Base-by-base conservation (phyloP, 441 rosid species). In the Kokia cookei region DNA sequence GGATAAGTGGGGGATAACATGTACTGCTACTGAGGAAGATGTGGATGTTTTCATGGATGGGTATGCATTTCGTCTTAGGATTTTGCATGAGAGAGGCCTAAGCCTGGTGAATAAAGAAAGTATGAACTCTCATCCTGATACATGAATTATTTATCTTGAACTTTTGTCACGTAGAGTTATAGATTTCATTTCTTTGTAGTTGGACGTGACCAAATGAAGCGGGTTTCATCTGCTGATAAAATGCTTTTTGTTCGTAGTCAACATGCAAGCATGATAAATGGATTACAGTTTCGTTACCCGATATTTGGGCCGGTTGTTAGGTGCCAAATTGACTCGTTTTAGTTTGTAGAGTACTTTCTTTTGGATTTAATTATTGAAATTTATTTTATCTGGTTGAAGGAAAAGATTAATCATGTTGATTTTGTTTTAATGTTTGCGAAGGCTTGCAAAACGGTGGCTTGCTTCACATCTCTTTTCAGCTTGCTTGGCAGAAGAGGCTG, bases 381-480 rank as follows among this genome's bases (percentile, higher is more conserved):
- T 24, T 19, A 48, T n/a, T 40, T 54, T 65, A 19, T 63, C 22
- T 19, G 29, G 17, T 48, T 32, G 17, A 32, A 50, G 61, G 43
- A 27, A 63, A 50, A 45, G 47, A 47, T n/a, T 67, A n/a, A 72
- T 60, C 63, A 35, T 26, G 48, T 35, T 47, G 58, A 62, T 72
- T 48, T 12, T 47, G 7, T 42, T 79, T 65, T 55, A 45, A 53
- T 61, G 32, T 69, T 42, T 62, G 24, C 79, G 45, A 78, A 95
- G 99, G 93, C 90, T 95, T 82, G 99, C 94, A 73, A 95, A 95
- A 79, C 83, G 99, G 77, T 93, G 98, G 99, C 88, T 93, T 64
- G 84, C 93, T 79, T 84, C 98, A 0, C 99, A 93, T 88, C 82
- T 91, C 73, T 95, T 91, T 87, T 95, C 99, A 51, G 91, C 96